Base-by-base conservation (phyloP, 2,329 filamentous ascomycete genomes). In the Bipolaris gigantea region DNA sequence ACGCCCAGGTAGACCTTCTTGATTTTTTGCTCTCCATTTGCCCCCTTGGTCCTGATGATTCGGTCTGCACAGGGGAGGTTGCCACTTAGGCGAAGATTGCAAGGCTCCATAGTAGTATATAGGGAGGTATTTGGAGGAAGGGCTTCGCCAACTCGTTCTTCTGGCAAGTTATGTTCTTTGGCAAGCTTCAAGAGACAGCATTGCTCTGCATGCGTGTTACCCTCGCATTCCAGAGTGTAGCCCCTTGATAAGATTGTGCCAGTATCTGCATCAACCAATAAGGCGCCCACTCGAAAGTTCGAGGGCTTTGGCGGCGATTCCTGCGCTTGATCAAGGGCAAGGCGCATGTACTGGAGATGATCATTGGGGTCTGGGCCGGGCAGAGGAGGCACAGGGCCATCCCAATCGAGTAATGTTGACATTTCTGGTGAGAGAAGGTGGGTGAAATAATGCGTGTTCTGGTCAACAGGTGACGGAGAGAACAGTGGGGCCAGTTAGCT, bases 141-240 rank as follows among this genome's bases (percentile, higher is more conserved):
- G 13, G 80, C 74, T 16, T 77, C 67, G 13, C 74, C 75, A 4
- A 91, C 80, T 0, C 75, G 70, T 48, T 84, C 82, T 60, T 89
- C 86, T 0, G 80, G 57, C 5, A 73, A 55, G 18, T 59, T 61
- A 59, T 74, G 71, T 35, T 52, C 56, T 44, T 65, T 43, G 11
- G 77, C 76, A 59, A 87, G 82, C 73, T 99, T 97, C 44, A 87
- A 76, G 52, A 99, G 82, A 69, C 91, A 96, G 74, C 89, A 93
- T 77, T 99, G 92, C 72, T 99, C 94, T 3, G 94, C 94, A 70
- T 99, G 94, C 0, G 94, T 97, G 77, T 99, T 99, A 38, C 93
- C 94, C 0, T 86, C 82, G 4, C 92, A 85, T 75, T 99, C 93
- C 54, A 97, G 82, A 0, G 94, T 97, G 77, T 93, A 97, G 50